Percentiles rank a stretch among this genome's conserved stretches.
phyloP scores from a whole-genome alignment of 495 filamentous ascomycete genomes.

The Penicillium malachiteum region DNA sequence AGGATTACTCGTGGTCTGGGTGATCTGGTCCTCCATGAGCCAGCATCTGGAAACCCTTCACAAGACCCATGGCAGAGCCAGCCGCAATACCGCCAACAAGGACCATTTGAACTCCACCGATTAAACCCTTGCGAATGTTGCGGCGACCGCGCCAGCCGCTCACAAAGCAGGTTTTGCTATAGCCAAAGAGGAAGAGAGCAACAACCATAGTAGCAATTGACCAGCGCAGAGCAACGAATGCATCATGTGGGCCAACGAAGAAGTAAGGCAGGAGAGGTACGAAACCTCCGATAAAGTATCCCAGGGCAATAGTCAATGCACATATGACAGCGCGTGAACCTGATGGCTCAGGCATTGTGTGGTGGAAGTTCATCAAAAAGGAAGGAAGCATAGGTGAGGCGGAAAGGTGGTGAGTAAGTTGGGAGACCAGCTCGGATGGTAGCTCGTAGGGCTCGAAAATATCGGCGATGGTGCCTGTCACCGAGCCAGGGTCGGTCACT shows the following conservation, averaged over 20 bases:
- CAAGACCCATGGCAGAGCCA: constrained; percentile 62
- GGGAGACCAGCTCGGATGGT: constrained; percentile 43
- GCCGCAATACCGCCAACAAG: constrained; percentile 65
- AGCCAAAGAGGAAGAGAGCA: constrained; percentile 72
- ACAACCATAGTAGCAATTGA: constrained; percentile 69
- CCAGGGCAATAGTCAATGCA: constrained; percentile 63
- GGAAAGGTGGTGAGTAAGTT: constrained; percentile 48
- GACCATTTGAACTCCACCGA: constrained; percentile 63
- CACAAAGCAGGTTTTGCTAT: constrained; percentile 63
- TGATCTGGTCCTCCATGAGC: constrained; percentile 21
- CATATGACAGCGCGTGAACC: constrained; percentile 56
- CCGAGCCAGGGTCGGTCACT: constrained; percentile 33
- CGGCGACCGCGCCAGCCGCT: constrained; percentile 35
- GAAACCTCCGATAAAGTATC: constrained; percentile 73
- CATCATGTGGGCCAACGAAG: constrained; percentile 56
- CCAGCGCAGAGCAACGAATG: constrained; percentile 61
- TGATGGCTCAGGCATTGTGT: constrained; percentile 51
- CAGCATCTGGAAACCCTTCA: constrained; percentile 53
- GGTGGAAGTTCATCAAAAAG: constrained; percentile 60
- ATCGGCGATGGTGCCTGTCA: constrained; percentile 41
- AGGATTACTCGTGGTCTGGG: constrained; percentile 10
- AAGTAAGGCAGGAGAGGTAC: constrained; percentile 77
- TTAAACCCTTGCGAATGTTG: constrained; percentile 41
- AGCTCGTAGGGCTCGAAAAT: constrained; percentile 58
- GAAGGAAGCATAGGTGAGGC: constrained; percentile 48